Conservation (phyloP, 75 land plant species). For the Cupressus sempervirens region DNA sequence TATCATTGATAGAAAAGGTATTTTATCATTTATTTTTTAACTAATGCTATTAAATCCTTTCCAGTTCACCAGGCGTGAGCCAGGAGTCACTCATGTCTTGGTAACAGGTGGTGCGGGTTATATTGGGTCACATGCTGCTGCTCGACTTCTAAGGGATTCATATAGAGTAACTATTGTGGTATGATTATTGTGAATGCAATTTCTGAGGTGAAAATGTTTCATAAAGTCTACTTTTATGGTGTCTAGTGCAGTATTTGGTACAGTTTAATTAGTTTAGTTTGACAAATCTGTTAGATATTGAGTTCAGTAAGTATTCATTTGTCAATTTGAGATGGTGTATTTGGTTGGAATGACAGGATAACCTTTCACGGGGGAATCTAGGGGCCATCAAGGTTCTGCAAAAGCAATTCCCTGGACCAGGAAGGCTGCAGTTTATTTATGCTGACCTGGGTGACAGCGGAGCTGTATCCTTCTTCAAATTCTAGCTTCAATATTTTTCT, state of each 20-base stretch:
- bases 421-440: constrained; percentile 74
- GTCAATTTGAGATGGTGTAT: background rate
- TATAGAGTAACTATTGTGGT: constrained; percentile 88
- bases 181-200: constrained; percentile 7
- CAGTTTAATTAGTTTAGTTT: background rate
- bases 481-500: background rate
- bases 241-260: background rate
- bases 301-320: background rate
- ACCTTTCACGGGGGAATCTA: constrained; percentile 79
- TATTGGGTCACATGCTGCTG: constrained; percentile 82
- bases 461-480: constrained; percentile 54
- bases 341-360: constrained; percentile 50
- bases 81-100: constrained; percentile 67
- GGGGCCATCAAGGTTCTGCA: constrained; percentile 76
- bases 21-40: constrained; percentile 1
- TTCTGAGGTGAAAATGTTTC: background rate
- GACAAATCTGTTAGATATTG: background rate
- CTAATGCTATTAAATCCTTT: constrained; percentile 7
- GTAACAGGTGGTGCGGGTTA: constrained; percentile 89
- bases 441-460: constrained; percentile 77
- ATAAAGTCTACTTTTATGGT: constrained; percentile 4
- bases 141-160: constrained; percentile 54
- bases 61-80: constrained; percentile 56
- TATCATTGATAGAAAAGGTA: background rate
- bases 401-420: constrained; percentile 67